Conservation (phyloP, 768 basidiomycete species). For the Lactarius evosmus region DNA sequence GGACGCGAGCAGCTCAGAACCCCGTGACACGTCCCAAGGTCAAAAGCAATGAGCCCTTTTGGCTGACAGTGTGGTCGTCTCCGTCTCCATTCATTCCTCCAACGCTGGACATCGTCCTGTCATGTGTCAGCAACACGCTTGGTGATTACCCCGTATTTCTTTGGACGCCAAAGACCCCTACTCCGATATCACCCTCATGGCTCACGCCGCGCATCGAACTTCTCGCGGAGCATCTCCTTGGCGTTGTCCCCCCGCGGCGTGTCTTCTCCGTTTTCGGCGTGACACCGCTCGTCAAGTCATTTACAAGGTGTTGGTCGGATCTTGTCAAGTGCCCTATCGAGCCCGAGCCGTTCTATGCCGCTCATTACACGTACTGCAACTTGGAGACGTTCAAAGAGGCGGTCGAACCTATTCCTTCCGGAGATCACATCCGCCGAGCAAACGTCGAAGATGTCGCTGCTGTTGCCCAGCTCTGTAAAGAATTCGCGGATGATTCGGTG, state of each 20-base stretch:
- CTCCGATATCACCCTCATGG: conserved; percentile 34
- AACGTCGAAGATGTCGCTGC: conserved; percentile 37
- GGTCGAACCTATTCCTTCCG: conserved; percentile 33
- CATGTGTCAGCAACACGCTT: conserved; percentile 44
- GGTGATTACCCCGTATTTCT: conserved; percentile 54
- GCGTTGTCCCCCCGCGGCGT: conserved; percentile 41
- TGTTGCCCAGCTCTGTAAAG: conserved; percentile 46
- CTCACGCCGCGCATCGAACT: conserved; percentile 37
- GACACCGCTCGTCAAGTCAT: conserved; percentile 41
- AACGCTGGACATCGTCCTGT: conserved; percentile 44
- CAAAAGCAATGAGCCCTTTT: conserved; percentile 36
- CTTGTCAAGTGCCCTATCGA: conserved; percentile 40
- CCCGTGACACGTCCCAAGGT: conserved; percentile 15
- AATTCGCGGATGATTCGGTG: conserved; percentile 53
- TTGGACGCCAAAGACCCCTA: conserved; percentile 39
- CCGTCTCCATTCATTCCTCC: conserved; percentile 32
- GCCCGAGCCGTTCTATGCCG: conserved; percentile 49
- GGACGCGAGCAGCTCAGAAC: conserved; percentile 30
- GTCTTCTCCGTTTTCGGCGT: conserved; percentile 53
- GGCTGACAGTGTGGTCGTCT: conserved; percentile 50
- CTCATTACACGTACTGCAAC: conserved; percentile 47
- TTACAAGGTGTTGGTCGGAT: conserved; percentile 44
- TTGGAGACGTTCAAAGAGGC: conserved; percentile 37
- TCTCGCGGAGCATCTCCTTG: conserved; percentile 39
- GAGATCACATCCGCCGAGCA: conserved; percentile 42